Conservation (phyloP, 78 protist species). For the Cavenderia fasciculata region DNA sequence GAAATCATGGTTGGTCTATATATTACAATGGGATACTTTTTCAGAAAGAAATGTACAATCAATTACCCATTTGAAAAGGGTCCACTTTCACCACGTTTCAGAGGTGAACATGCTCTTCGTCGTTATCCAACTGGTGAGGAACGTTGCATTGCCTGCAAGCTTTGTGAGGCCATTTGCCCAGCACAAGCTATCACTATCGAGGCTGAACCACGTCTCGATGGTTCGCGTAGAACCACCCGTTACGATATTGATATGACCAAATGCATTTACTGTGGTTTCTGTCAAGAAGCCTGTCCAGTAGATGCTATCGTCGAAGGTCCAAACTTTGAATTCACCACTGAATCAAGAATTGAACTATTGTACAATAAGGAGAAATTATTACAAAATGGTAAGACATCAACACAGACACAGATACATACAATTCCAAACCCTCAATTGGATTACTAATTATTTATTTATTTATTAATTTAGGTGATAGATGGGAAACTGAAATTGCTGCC, state of each 20-base stretch:
- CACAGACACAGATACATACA: background rate
- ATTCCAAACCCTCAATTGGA: background rate
- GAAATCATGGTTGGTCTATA: slow-evolving; percentile 76
- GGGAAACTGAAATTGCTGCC: slow-evolving; percentile 95
- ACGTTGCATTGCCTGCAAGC: slow-evolving; percentile 94
- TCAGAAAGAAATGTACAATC: slow-evolving; percentile 82
- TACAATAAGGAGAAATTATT: slow-evolving; percentile 94
- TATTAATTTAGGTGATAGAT: slow-evolving; percentile 79
- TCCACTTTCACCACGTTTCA: slow-evolving; percentile 90
- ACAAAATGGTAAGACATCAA: slow-evolving; percentile 86
- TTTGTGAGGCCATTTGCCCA: slow-evolving; percentile 96
- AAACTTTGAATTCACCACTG: slow-evolving; percentile 94
- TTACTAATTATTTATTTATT: background rate
- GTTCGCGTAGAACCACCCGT: slow-evolving; percentile 94
- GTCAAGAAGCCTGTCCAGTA: slow-evolving; percentile 95
- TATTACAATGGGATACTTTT: slow-evolving; percentile 80
- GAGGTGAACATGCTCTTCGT: slow-evolving; percentile 96
- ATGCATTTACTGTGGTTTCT: slow-evolving; percentile 94
- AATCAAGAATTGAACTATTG: slow-evolving; percentile 91
- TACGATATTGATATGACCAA: slow-evolving; percentile 93
- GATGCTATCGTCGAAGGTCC: slow-evolving; percentile 97
- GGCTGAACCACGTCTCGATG: slow-evolving; percentile 94
- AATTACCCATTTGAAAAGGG: slow-evolving; percentile 95
- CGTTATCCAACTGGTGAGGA: slow-evolving; percentile 90
- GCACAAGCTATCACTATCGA: slow-evolving; percentile 97